Percentiles rank a stretch among this genome's conserved stretches.
Evolutionary conservation across 768 basidiomycete species (phyloP).

Genomic region (Agaricus sinodeliciosus): DNA sequence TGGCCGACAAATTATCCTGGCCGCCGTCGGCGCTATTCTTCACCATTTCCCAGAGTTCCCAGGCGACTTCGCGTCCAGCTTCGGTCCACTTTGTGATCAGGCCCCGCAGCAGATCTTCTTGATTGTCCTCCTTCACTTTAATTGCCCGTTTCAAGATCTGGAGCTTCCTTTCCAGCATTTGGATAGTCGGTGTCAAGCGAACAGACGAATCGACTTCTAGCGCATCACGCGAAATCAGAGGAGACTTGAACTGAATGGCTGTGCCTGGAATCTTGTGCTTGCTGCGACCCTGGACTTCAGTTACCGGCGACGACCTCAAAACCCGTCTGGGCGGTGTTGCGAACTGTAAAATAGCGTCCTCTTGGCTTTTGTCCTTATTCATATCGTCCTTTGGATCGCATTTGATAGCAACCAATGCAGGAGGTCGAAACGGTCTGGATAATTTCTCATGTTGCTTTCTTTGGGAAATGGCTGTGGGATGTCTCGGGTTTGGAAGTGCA

Average conservation of each 20-base stretch:
- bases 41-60: conserved; percentile 72
- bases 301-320: neutral
- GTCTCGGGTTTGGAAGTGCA: conserved; percentile 49
- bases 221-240: conserved; percentile 30
- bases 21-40: conserved; percentile 43
- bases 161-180: conserved; percentile 58
- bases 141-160: conserved; percentile 68
- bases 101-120: conserved; percentile 45
- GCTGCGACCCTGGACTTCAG: conserved; percentile 23
- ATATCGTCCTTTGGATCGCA: neutral
- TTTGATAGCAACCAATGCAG: conserved; percentile 22
- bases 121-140: conserved; percentile 52
- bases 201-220: conserved; percentile 30
- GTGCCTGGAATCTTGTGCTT: conserved; percentile 48
- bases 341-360: neutral
- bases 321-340: neutral
- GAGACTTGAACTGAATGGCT: conserved; percentile 67
- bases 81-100: conserved; percentile 67
- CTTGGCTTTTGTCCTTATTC: neutral
- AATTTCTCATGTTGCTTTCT: conserved; percentile 46
- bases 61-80: conserved; percentile 69
- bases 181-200: conserved; percentile 60
- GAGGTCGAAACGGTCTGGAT: conserved; percentile 37
- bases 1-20: conserved; percentile 18
- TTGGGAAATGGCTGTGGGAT: conserved; percentile 52